A percentile compares a stretch with the other conserved stretches of the same genome.
Evolutionary conservation across 2,329 filamentous ascomycete species (phyloP).

Genomic region (Capronia epimyces): DNA sequence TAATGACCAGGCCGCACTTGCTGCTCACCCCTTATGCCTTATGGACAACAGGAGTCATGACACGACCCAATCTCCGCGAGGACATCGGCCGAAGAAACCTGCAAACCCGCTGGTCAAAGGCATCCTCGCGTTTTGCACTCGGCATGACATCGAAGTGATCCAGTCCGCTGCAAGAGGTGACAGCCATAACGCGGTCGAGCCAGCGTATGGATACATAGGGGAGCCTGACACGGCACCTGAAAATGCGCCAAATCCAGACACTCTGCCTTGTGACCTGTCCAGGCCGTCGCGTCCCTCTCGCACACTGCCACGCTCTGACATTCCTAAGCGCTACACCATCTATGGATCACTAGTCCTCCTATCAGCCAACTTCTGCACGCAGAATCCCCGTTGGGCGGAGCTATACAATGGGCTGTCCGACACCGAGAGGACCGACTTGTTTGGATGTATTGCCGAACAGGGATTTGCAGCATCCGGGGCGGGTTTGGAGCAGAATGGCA

Average conservation of each 20-base stretch:
- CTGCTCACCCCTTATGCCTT: too few species aligned
- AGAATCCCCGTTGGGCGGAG: conserved; percentile 30
- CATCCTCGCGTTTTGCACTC: conserved; percentile 8
- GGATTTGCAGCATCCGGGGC: conserved; percentile 36
- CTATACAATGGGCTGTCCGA: conserved; percentile 31
- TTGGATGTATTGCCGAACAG: conserved; percentile 37
- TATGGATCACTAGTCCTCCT: conserved; percentile 57
- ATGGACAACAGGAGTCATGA: neutral
- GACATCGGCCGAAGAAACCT: conserved; percentile 2
- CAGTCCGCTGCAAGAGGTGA: neutral
- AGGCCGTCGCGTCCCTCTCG: neutral
- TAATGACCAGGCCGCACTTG: neutral
- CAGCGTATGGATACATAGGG: too few species aligned
- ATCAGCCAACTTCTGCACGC: conserved; percentile 43
- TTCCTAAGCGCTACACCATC: conserved; percentile 48
- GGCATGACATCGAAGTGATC: neutral
- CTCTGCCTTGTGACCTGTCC: neutral
- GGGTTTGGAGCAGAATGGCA: conserved; percentile 35
- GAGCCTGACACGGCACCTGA: too few species aligned
- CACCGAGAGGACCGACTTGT: conserved; percentile 37
- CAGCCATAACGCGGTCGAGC: too few species aligned
- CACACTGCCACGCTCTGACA: conserved; percentile 2
- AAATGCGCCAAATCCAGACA: neutral
- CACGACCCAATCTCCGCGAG: neutral
- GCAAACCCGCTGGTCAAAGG: conserved; percentile 16